Base-by-base conservation (phyloP, 257 asterid genomes). In the Galeopsis tetrahit region DNA sequence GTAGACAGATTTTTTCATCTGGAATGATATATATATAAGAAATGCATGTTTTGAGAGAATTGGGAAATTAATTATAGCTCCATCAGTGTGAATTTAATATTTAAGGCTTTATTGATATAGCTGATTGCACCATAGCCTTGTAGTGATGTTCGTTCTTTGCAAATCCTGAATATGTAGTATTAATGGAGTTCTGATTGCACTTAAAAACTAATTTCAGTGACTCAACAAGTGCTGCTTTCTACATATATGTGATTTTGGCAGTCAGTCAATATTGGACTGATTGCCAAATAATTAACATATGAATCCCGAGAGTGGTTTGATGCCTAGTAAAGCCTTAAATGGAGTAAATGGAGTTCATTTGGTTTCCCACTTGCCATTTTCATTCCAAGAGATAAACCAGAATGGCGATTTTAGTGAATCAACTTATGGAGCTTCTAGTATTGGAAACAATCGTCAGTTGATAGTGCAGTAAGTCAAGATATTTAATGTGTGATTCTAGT, bases 261-360 rank as follows among this genome's bases (percentile, higher is more conserved):
- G 71, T 87, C 96, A 84, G 90, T 85, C 78, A 43, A 31, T 44
- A 57, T 71, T 57, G 57, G 89, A 76, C 79, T 85, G 89, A 78
- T 85, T 90, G 92, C 88, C 88, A 51, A 33, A 34, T 33, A 49
- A 38, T 43, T 46, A 76, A 66, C 82, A 76, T 63, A 91, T 89
- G 97, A 74, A 63, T 88, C 76, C 82, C 51, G 87, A 87, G 76
- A 80, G 70, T 70, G 75, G 82, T 43, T 59, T 80, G 79, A 81
- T 67, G 65, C 81, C 86, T 74, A 80, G 81, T 72, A 77, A 68
- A 66, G 78, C 82, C 79, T 81, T 92, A 58, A 73, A 76, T 13
- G 95, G 96, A 69, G 77, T 86, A 14, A 88, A 91, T 77, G 96
- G 93, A 69, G 80, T 88, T 66, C 93, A 81, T 73, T 71, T 92